Conservation (phyloP, 495 filamentous ascomycete species). For the Neurospora tetrasperma region DNA sequence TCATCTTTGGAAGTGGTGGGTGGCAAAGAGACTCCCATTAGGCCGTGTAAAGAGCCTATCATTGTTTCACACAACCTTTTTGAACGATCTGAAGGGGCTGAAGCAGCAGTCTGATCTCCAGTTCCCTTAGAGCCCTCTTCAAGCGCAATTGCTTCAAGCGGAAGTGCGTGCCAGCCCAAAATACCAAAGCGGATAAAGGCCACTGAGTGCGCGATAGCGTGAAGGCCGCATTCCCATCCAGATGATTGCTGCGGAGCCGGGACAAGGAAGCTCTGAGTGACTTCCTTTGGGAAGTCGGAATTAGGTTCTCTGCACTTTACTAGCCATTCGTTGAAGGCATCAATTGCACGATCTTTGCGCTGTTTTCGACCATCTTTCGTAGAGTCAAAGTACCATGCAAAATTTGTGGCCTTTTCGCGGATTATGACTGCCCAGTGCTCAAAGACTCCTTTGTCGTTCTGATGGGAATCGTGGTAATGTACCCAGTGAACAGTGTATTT, state of each 20-base stretch:
- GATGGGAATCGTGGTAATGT: not conserved
- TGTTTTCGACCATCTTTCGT: not conserved
- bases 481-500: not conserved
- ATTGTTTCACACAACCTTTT: not conserved
- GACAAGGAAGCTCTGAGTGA: not conserved
- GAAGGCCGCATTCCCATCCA: constrained; percentile 10
- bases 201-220: constrained; percentile 9
- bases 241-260: not conserved
- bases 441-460: not conserved
- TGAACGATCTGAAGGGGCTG: not conserved
- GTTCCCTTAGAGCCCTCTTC: not conserved
- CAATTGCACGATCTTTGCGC: not conserved
- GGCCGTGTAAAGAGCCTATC: not conserved
- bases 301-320: not conserved
- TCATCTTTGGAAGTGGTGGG: not conserved
- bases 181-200: constrained; percentile 9
- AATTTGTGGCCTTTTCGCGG: not conserved
- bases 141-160: not conserved
- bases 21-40: not conserved
- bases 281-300: not conserved
- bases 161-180: not conserved
- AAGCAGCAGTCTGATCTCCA: not conserved
- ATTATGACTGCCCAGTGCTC: not conserved
- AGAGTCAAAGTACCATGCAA: not conserved
- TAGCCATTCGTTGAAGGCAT: not conserved